Evolutionary conservation across 805 yeast genomes (phyloP).

Genomic region (Blastobotrys muscicola): DNA sequence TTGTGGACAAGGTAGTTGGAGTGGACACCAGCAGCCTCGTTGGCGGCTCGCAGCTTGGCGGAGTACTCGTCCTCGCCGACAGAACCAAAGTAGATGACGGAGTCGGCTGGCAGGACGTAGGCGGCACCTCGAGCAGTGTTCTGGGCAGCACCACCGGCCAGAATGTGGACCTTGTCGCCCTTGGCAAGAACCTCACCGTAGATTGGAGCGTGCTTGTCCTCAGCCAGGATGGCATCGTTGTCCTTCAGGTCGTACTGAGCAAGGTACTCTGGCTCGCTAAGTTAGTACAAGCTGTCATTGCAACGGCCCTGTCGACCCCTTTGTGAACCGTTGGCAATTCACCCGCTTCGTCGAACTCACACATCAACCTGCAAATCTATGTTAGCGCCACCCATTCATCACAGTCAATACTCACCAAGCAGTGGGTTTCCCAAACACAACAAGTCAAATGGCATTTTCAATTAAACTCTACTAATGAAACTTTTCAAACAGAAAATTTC

Average conservation of each 20-base stretch:
- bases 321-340: no score
- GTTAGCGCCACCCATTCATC: background rate
- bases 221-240: conserved; percentile 87
- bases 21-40: conserved; percentile 76
- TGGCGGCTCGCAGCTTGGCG: conserved; percentile 72
- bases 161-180: conserved; percentile 49
- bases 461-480: no score
- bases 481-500: no score
- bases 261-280: conserved; percentile 42
- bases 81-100: conserved; percentile 91
- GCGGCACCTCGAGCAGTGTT: conserved; percentile 99
- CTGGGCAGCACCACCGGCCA: conserved; percentile 99
- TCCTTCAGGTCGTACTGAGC: conserved; percentile 76
- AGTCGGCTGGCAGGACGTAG: conserved; percentile 67
- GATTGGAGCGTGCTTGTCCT: conserved; percentile 77
- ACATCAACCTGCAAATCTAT: conserved; percentile 15
- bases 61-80: conserved; percentile 91
- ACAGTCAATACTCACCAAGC: conserved; percentile 39
- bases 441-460: conserved; percentile 4
- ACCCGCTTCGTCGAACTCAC: no score
- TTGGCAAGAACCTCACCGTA: conserved; percentile 64
- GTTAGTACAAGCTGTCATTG: background rate
- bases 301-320: no score
- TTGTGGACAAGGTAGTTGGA: conserved; percentile 74
- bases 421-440: conserved; percentile 88